phyloP scores from a whole-genome alignment of 1,284 basidiomycete genomes.

The Rhodotorula sp. region DNA sequence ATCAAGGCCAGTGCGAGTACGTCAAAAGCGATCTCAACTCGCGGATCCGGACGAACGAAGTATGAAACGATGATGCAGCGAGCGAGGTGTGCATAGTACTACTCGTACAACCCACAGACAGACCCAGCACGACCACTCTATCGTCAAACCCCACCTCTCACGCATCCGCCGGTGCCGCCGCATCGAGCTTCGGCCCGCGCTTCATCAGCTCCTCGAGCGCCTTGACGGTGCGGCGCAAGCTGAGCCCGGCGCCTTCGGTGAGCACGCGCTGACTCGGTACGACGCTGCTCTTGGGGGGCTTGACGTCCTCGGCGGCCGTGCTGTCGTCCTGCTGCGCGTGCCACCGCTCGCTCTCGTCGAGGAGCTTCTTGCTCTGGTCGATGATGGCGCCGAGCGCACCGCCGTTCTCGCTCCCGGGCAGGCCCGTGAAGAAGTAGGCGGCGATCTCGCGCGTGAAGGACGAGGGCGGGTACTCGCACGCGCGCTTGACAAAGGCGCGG shows the following conservation, averaged over 20 bases:
- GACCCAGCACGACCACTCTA: background rate
- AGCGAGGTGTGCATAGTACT: too few species aligned
- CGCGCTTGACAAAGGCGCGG: conserved; percentile 80
- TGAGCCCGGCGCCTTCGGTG: conserved; percentile 76
- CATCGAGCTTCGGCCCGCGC: conserved; percentile 24
- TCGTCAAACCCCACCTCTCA: background rate
- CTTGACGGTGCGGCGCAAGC: conserved; percentile 68
- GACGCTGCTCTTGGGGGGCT: conserved; percentile 24
- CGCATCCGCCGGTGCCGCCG: background rate
- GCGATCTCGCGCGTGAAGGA: conserved; percentile 71
- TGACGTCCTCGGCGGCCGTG: conserved; percentile 63
- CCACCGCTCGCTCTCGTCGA: conserved; percentile 63
- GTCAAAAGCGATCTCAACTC: too few species aligned
- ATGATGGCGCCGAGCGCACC: conserved; percentile 70
- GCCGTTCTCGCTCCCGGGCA: conserved; percentile 32
- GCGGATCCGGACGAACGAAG: too few species aligned
- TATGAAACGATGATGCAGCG: too few species aligned
- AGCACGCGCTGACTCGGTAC: conserved; percentile 50
- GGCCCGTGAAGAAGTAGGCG: conserved; percentile 67
- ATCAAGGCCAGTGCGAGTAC: too few species aligned
- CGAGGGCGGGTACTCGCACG: conserved; percentile 72
- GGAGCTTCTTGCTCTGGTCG: conserved; percentile 62
- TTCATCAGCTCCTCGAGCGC: conserved; percentile 56
- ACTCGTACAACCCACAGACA: background rate
- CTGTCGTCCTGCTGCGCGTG: conserved; percentile 59